Base-by-base conservation (phyloP, 2,329 filamentous ascomycete genomes). In the Claviceps purpurea region DNA sequence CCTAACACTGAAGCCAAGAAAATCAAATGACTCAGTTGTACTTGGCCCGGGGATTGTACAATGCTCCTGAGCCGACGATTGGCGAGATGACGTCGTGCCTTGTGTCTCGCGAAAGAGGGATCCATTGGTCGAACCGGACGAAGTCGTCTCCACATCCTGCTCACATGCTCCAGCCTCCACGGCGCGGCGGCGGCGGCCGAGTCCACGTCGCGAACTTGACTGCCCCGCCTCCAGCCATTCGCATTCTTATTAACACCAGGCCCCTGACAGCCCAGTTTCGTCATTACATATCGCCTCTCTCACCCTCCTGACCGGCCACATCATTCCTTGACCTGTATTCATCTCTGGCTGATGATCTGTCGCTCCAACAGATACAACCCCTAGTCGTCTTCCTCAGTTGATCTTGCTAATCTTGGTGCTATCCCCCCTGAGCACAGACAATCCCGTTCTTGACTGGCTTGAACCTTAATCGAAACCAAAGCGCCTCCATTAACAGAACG, bases 401-500 rank as follows among this genome's bases (percentile, higher is more conserved):
- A 43, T 43, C 18, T 24, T 20, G 24, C 10, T 37, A n/a, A 41
- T 20, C 13, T 16, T 39, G 10, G 8, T 42, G 11, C 20, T 38
- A 16, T n/a, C 22, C 4, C 16, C 18, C 13, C 11, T 37, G n/a
- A 20, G n/a, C 40, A 37, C 34, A 22, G 13, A 40, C 7, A 14
- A 49, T 16, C 47, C 41, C 18, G 34, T 30, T 43, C 8, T 48
- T 48, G 43, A n/a, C 44, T 50, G 42, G 51, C 34, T 30, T 24
- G 46, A 51, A 53, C 38, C n/a, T 45, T 45, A 41, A 49, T 40
- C 39, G 30, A 43, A 24, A 43, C 20, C 20, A 34, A 53, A 44
- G 48, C 52, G 52, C 52, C 52, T 53, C 49, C 18, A 30, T 44
- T 18, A 48, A 45, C 50, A 47, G 50, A 44, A 48, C 53, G 39